Conservation (phyloP, 768 basidiomycete species). For the Pisolithus tinctorius region DNA sequence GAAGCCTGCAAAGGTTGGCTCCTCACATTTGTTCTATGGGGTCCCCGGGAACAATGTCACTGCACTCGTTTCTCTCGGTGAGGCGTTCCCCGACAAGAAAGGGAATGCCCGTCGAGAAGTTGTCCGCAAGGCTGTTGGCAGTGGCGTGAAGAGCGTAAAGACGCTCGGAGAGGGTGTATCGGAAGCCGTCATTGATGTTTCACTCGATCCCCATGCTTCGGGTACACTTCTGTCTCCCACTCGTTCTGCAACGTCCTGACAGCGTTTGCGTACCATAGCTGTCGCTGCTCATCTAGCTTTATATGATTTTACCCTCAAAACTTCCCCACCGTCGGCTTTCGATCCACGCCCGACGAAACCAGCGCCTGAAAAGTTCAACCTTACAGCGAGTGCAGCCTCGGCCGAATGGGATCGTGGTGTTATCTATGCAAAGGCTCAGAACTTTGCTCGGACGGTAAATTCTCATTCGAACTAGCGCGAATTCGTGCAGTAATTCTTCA, state of each 20-base stretch:
- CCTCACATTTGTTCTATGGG: slow-evolving; percentile 59
- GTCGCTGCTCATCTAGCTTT: slow-evolving; percentile 71
- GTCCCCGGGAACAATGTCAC: slow-evolving; percentile 40
- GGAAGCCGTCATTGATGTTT: slow-evolving; percentile 57
- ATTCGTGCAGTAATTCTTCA: background rate
- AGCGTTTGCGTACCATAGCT: slow-evolving; percentile 34
- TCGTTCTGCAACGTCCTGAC: background rate
- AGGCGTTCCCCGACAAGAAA: slow-evolving; percentile 41
- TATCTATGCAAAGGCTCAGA: slow-evolving; percentile 71
- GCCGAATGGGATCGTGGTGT: slow-evolving; percentile 67
- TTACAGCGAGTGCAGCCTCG: slow-evolving; percentile 41
- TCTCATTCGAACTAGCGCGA: background rate
- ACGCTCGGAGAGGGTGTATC: slow-evolving; percentile 53
- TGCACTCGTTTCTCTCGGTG: slow-evolving; percentile 53
- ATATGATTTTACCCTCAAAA: slow-evolving; percentile 77
- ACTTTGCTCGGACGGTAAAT: slow-evolving; percentile 68
- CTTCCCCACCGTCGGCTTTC: slow-evolving; percentile 57
- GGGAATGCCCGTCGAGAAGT: slow-evolving; percentile 50
- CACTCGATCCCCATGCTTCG: slow-evolving; percentile 68
- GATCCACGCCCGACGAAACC: slow-evolving; percentile 52
- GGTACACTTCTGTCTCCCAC: slow-evolving; percentile 33
- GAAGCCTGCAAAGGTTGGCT: slow-evolving; percentile 54
- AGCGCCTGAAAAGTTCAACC: slow-evolving; percentile 41
- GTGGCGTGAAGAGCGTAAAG: slow-evolving; percentile 64
- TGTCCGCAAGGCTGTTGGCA: slow-evolving; percentile 65